phyloP scores from a whole-genome alignment of 768 basidiomycete species.

The Ramaria sp. region DNA sequence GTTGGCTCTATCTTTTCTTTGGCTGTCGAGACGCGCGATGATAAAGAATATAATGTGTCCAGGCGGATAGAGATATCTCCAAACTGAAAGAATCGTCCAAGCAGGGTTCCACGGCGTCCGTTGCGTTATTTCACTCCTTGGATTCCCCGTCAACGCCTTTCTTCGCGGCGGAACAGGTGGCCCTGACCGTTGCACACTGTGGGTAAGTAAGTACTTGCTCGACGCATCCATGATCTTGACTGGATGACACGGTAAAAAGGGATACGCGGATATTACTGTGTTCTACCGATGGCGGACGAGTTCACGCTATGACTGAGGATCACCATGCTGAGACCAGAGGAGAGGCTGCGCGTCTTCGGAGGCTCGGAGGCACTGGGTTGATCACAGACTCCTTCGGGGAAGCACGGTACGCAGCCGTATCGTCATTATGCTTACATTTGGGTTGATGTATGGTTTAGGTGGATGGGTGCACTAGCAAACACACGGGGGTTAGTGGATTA shows the following conservation, averaged over 20 bases:
- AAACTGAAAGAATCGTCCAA: constrained; percentile 56
- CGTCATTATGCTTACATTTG: neutral
- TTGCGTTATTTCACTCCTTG: constrained; percentile 84
- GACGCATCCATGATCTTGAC: neutral
- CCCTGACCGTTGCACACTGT: constrained; percentile 85
- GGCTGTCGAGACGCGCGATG: neutral
- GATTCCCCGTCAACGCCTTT: constrained; percentile 75
- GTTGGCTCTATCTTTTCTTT: constrained; percentile 30
- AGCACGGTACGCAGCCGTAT: constrained; percentile 43
- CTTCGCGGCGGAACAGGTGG: constrained; percentile 64
- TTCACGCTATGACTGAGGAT: constrained; percentile 82
- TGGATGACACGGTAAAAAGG: constrained; percentile 29
- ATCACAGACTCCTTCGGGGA: constrained; percentile 95
- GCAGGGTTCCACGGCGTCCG: constrained; percentile 86
- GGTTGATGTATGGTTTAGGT: constrained; percentile 31
- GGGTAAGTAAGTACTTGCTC: constrained; percentile 48
- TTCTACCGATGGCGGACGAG: constrained; percentile 57
- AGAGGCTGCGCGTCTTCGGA: constrained; percentile 74
- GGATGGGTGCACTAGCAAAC: constrained; percentile 93
- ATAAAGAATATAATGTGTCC: neutral
- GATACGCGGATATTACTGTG: constrained; percentile 87
- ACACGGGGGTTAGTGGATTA: constrained; percentile 58
- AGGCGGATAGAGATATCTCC: constrained; percentile 72
- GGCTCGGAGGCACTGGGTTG: constrained; percentile 82
- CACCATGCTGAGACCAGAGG: constrained; percentile 91